Base-by-base conservation (phyloP, 345 rosid species). In the Aquilaria yunnanensis region DNA sequence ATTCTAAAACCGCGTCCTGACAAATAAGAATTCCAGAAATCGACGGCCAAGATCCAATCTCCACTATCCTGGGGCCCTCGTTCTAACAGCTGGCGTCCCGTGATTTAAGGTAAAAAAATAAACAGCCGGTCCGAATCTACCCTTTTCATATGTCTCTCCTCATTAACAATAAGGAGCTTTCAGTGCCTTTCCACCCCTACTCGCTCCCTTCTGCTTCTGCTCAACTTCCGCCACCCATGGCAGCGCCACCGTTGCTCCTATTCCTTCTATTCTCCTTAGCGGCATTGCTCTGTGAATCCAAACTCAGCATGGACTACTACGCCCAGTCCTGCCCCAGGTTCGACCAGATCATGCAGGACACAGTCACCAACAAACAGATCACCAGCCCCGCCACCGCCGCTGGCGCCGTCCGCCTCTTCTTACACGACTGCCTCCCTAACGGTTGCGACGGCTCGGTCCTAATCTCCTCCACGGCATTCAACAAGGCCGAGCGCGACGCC, bases 301-400 rank as follows among this genome's bases (percentile, higher is more conserved):
- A 74, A 32, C 75, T 88, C 23, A 74, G 77, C 62, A 31, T 65
- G 37, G 67, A 84, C 64, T 84, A 74, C 83, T 92, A 92, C 88
- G 67, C 83, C 29, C 78, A 63, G 33, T 66, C 88, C 10, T 92
- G 98, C 59, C 98, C 98, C 1, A 63, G 69, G 57, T 92, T 92
- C 77, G 56, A 47, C 71, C 67, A 75, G 46, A 89, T 92, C 51
- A 53, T 92, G 60, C 83, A 75, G 13, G 93, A 89, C 12, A 75
- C 83, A 45, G 71, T 92, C 68, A 74, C 90, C 66, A 66, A 68
- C 84, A 92, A 89, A 69, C 97, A 92, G 78, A 85, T 88, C 77
- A 62, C 78, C 4, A 79, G 63, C 54, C 97, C 98, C 33, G 85
- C 97, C 52, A 85, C 98, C 30, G 98, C 97, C n/a, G 90, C 97